Base-by-base conservation (phyloP, 768 basidiomycete genomes). In the Mycena sanguinolenta region DNA sequence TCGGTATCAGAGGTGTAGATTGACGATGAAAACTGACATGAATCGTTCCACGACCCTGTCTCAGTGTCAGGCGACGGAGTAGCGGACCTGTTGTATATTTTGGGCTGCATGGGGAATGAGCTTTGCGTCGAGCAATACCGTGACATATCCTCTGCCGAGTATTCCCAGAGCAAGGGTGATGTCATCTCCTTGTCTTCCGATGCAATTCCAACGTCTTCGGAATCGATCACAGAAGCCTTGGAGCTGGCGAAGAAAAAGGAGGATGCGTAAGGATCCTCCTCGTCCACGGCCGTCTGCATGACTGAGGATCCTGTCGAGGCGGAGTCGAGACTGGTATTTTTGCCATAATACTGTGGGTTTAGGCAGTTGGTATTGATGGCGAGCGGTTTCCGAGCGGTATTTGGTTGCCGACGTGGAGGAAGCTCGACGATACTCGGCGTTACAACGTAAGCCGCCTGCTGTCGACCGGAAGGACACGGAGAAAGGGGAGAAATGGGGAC, bases 251-350 rank as follows among this genome's bases (percentile, higher is more conserved):
- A 79, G 73, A 86, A 89, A 72, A 87, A 90, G 63, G 87, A 86
- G 1, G 89, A 89, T 21, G 87, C 85, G 74, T 88, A 89, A 16
- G 86, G 84, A 63, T 87, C 89, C 65, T 87, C 86, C 64, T 87
- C 86, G 79, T 93, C 92, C 57, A 92, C 88, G 44, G 92, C 92
- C 23, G 92, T 93, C 67, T 91, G 91, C 91, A 93, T 92, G 72
- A 85, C 84, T 30, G 91, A 91, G 36, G 90, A 90, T 21, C 83
- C 81, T 42, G 87, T 85, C 17, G 87, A 87, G 67, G 75, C 83
- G 50, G 84, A 86, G 23, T 81, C 81, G 36, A 81, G 78, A 44
- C n/a, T 38, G 73, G 82, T 84, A 66, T 81, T 80, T 72, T 82
- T 80, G 70, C 80, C 84, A 77, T 87, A 88, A 71, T 84, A 84